A percentile compares a stretch with the other conserved stretches of the same genome.
Evolutionary conservation across 179 eudicot species (phyloP).

Genomic region (Gypsophila paniculata): DNA sequence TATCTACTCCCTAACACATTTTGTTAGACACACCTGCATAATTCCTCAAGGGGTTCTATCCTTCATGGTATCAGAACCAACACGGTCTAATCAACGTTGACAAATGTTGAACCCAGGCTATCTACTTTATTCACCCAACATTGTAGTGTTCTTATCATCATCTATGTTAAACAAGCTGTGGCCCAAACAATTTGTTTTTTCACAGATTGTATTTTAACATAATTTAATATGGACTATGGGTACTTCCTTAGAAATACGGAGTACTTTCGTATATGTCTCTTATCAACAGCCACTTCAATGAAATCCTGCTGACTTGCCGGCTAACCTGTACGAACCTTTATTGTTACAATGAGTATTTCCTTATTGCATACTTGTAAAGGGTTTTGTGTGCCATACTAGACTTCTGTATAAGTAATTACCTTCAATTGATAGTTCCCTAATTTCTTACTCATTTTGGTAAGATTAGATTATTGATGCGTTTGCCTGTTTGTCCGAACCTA

Average conservation of each 20-base stretch:
- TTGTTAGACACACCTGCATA: no score
- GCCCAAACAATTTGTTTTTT: conserved; percentile 11
- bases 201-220: not conserved
- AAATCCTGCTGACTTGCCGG: not conserved
- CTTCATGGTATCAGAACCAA: no score
- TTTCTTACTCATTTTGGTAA: not conserved
- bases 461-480: not conserved
- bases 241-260: not conserved
- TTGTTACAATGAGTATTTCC: no score
- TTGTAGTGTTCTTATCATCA: not conserved
- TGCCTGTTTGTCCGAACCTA: not conserved
- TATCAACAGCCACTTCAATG: conserved; percentile 11
- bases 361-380: not conserved
- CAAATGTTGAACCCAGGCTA: no score
- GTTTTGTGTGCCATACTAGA: conserved; percentile 4
- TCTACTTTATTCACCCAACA: not conserved
- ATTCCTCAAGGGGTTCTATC: no score
- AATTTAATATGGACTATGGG: not conserved
- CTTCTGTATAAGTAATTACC: no score
- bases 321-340: no score
- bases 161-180: not conserved
- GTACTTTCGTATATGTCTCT: conserved; percentile 17
- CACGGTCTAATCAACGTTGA: no score
- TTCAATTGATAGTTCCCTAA: not conserved
- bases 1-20: not conserved